Evolutionary conservation across 1,284 basidiomycete species (phyloP).

Genomic region (Microbotryum silenes-acaulis): DNA sequence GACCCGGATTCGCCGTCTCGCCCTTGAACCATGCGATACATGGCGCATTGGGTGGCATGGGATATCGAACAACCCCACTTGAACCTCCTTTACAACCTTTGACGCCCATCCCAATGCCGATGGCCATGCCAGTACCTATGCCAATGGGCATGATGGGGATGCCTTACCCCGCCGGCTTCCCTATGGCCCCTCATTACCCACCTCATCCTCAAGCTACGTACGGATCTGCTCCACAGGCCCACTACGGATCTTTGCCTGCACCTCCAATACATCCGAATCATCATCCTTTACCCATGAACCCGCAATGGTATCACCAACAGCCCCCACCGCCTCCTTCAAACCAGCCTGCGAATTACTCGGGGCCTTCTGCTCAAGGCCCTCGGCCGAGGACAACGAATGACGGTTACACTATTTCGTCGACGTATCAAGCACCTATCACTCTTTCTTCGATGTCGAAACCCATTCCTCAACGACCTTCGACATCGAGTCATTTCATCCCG

Average conservation of each 20-base stretch:
- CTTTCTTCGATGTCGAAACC: constrained; percentile 21
- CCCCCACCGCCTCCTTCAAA: not conserved
- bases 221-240: not conserved
- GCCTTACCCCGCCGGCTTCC: not conserved
- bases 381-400: constrained; percentile 46
- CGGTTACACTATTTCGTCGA: constrained; percentile 53
- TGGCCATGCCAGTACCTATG: not conserved
- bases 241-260: not conserved
- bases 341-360: not conserved
- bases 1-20: not conserved
- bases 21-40: not conserved
- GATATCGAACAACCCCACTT: not conserved
- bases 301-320: not conserved
- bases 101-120: not conserved
- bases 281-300: not conserved
- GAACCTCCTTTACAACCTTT: not conserved
- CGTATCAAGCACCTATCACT: constrained; percentile 41
- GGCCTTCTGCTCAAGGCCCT: constrained; percentile 35
- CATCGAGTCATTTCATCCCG: constrained; percentile 1
- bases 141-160: not conserved
- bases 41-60: constrained; percentile 1
- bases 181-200: not conserved
- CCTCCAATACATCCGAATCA: not conserved
- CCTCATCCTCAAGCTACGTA: not conserved
- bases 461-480: constrained; percentile 2